Base-by-base conservation (phyloP, 2,329 filamentous ascomycete genomes). In the Fusarium solani-melongenae region DNA sequence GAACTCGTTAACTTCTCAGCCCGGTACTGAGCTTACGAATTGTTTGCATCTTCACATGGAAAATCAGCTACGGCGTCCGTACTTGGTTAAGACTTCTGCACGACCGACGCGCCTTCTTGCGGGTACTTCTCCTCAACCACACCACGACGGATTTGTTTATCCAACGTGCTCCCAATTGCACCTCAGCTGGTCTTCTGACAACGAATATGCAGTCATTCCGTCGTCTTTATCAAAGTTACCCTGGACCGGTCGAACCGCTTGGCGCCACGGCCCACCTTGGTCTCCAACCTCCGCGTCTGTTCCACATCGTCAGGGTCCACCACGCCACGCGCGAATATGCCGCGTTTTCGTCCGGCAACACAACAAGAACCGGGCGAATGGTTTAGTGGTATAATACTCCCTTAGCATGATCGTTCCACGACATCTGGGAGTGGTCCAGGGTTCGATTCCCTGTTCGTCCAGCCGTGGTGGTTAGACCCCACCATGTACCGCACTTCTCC, bases 331-430 rank as follows among this genome's bases (percentile, higher is more conserved):
- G n/a, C 22, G 17, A 62, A 71, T 75, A 65, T 69, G 4, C 27
- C 27, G 29, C 57, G 61, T 46, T 71, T 58, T 36, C 60, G 33
- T 20, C 15, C 1, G 1, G 2, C 0, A n/a, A 39, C 5, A 46
- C 41, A 68, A 57, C 33, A 71, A 66, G n/a, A 64, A 57, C 49
- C 34, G 74, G 76, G 76, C 74, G 76, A 78, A 77, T 78, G 72
- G 74, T 76, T 78, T 77, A 75, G 75, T 77, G 74, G 69, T 74
- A 76, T 75, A 77, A 77, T 77, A 77, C 75, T 77, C 75, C 68
- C 71, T 77, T 77, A 76, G 74, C 74, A 76, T 68, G 38, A 29
- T 70, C 55, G 27, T 60, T 61, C 27, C 33, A 38, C 39, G 29
- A 10, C 20, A 44, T 46, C 36, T 59, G 67, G 67, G 67, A 70